Conservation (phyloP, 73 alveolate genomes). For the Paramecium octaurelia region DNA sequence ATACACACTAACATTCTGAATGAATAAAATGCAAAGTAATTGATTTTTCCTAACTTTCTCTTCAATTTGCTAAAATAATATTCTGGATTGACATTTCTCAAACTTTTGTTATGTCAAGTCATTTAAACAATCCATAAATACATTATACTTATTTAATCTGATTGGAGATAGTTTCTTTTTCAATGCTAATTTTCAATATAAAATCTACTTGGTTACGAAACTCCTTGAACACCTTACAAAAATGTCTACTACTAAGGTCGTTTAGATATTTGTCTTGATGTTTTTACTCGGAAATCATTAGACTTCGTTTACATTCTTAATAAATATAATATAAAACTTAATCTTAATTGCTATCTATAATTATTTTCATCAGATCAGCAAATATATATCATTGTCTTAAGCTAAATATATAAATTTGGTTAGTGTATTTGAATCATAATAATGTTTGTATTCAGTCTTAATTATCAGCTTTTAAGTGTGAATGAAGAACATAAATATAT, state of each 20-base stretch:
- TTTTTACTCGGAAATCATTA: conserved; percentile 11
- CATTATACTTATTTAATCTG: conserved; percentile 7
- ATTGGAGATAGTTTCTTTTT: conserved; percentile 25
- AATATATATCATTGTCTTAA: too few relatives aligned
- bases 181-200: not conserved
- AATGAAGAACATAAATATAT: not conserved
- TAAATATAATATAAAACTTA: not conserved
- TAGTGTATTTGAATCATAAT: not conserved
- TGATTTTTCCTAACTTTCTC: not conserved
- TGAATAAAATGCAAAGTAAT: conserved; percentile 23
- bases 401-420: not conserved
- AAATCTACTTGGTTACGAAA: not conserved
- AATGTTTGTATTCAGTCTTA: too few relatives aligned
- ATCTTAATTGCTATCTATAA: not conserved
- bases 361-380: not conserved
- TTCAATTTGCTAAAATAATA: conserved; percentile 2
- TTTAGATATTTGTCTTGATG: not conserved
- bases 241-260: not conserved
- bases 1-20: not conserved
- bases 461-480: too few relatives aligned
- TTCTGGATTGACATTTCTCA: conserved; percentile 24
- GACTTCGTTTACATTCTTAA: not conserved
- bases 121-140: conserved; percentile 32
- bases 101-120: conserved; percentile 19
- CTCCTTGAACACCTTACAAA: not conserved